Conservation (phyloP, 768 basidiomycete species). For the Termitomyces sp. region DNA sequence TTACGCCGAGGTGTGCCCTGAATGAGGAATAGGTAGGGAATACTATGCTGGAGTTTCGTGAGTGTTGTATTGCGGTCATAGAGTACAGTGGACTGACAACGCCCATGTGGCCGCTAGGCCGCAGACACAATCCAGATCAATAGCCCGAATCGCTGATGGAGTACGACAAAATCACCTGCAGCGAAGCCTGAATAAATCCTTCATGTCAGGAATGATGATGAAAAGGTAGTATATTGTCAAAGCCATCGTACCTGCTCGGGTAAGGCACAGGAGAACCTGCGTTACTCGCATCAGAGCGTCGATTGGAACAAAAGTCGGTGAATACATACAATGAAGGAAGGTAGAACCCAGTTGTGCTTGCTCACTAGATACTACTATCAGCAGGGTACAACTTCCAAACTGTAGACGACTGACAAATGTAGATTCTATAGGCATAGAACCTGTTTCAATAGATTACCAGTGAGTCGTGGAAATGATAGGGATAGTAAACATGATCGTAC, state of each 20-base stretch:
- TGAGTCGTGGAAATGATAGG: neutral
- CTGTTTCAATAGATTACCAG: neutral
- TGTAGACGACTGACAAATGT: neutral
- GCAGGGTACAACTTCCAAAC: neutral
- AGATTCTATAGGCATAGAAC: constrained; percentile 1
- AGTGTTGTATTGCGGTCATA: neutral
- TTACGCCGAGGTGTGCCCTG: neutral
- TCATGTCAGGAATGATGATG: neutral
- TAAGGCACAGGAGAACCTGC: neutral
- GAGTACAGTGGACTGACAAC: neutral
- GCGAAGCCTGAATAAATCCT: neutral
- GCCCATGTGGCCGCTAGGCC: neutral
- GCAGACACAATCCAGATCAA: neutral
- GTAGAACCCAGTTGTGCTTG: neutral
- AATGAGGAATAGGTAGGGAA: constrained; percentile 6
- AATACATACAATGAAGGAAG: neutral
- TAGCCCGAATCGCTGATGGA: neutral
- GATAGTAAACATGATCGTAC: neutral
- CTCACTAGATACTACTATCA: neutral
- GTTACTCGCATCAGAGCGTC: neutral
- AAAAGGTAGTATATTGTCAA: neutral
- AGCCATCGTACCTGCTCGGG: neutral
- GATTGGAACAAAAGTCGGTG: neutral
- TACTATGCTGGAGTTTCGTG: neutral
- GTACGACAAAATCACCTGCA: neutral